Evolutionary conservation across 176 grass and related monocot genomes (phyloP).

Genomic region (Aegilops umbellulata): DNA sequence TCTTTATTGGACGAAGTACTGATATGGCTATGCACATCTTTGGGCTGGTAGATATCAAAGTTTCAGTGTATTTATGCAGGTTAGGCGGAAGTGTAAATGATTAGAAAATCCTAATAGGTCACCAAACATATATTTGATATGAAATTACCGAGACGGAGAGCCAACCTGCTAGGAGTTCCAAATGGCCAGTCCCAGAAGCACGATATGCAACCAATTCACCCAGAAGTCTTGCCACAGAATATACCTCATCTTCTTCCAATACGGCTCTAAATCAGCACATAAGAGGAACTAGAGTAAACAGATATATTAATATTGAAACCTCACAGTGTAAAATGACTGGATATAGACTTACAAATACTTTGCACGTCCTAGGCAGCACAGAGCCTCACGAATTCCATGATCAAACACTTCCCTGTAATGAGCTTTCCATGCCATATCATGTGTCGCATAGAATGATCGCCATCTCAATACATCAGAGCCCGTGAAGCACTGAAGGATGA

Average conservation of each 20-base stretch:
- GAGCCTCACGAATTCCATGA: slow-evolving; percentile 94
- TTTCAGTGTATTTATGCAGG: neutral
- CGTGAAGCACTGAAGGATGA: slow-evolving; percentile 81
- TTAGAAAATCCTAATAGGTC: neutral
- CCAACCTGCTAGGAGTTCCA: slow-evolving; percentile 89
- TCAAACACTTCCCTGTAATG: slow-evolving; percentile 99
- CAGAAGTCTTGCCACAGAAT: slow-evolving; percentile 93
- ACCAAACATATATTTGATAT: neutral
- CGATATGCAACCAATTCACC: slow-evolving; percentile 99
- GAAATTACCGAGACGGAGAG: slow-evolving; percentile 20
- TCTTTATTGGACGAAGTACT: slow-evolving; percentile 13
- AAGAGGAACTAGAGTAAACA: neutral
- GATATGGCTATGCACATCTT: neutral
- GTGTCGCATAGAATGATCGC: slow-evolving; percentile 95
- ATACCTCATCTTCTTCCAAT: slow-evolving; percentile 94
- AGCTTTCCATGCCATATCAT: slow-evolving; percentile 98
- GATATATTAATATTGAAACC: slow-evolving; percentile 19
- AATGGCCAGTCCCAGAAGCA: slow-evolving; percentile 97
- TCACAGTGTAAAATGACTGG: slow-evolving; percentile 19
- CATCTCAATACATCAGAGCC: slow-evolving; percentile 92
- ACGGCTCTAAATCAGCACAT: slow-evolving; percentile 61
- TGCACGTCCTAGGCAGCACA: slow-evolving; percentile 89
- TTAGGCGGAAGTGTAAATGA: neutral
- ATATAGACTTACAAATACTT: slow-evolving; percentile 82
- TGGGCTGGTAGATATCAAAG: neutral